Conservation (phyloP, 257 asterid genomes). For the Marsdenia floribunda region DNA sequence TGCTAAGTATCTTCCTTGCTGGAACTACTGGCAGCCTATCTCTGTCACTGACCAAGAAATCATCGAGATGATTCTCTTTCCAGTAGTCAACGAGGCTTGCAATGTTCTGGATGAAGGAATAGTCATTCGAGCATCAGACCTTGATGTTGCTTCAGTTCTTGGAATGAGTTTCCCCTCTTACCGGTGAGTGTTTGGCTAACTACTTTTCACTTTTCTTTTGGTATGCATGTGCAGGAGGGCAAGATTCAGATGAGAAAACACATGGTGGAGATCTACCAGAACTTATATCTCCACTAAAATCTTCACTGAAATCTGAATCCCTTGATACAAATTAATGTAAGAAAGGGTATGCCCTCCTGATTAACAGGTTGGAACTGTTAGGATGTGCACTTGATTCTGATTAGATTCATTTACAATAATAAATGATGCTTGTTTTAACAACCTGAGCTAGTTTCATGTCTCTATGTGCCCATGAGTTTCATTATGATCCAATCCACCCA, state of each 20-base stretch:
- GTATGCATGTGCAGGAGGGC: neutral
- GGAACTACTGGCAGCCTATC: slow-evolving; percentile 61
- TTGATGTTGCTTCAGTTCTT: slow-evolving; percentile 83
- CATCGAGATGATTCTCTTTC: slow-evolving; percentile 89
- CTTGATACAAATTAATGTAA: neutral
- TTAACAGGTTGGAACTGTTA: neutral
- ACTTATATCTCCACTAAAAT: neutral
- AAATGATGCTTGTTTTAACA: neutral
- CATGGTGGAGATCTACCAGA: neutral
- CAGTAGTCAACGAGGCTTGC: slow-evolving; percentile 93
- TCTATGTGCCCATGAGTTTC: neutral
- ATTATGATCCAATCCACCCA: neutral
- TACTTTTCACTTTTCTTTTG: neutral
- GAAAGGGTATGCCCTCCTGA: neutral
- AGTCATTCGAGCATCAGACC: slow-evolving; percentile 88
- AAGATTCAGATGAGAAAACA: neutral
- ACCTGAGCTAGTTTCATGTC: neutral
- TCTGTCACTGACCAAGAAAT: slow-evolving; percentile 77
- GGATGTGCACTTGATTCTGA: neutral
- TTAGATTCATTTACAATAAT: neutral
- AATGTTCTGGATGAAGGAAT: slow-evolving; percentile 85
- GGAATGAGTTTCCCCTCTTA: slow-evolving; percentile 98
- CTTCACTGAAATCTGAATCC: neutral
- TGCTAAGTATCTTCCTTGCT: slow-evolving; percentile 6
- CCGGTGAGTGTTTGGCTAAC: slow-evolving; percentile 51